Evolutionary conservation across 805 yeast species (phyloP), one percentile per base, ranked within the genome.

Genomic region (Lachancea kluyveri): DNA sequence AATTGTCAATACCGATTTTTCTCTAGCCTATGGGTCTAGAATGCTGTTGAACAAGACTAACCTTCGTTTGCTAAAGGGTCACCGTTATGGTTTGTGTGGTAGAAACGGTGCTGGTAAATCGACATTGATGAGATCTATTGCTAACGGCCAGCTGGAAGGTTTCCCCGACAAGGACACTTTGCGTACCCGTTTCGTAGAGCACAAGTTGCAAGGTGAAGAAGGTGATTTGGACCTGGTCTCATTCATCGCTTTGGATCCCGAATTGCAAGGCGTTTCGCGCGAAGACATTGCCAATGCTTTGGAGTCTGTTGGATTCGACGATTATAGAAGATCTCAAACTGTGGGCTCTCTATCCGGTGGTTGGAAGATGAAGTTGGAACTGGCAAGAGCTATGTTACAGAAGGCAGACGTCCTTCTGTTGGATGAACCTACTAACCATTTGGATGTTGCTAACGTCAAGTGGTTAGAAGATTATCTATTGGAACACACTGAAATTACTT

Each of bases 81-180:
- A 85, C 64, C 76, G 98, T 63, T 90, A 90, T 55, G 98, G 98
- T 68, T 72, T 90, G 40, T 86, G 96, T 70, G 98, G 98, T 57
- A 73, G 96, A 65, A 90, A 90, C 58, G 98, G 98, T 72, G 96
- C 96, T 39, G 98, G 98, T 68, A 90, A 90, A 63, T 87, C 96
- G 9, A 90, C 98, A 10, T 70, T 90, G 51, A 87, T 90, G 97
- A 77, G 97, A 61, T 80, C 97, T 18, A 92, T 90, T 51, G 86
- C 95, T 34, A 85, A 86, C 54, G 97, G 97, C 37, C 95, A 90
- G 65, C 70, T 90, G 43, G 97, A 90, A 65, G 97, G 97, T 4
- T 90, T 92, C 77, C 98, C 98, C 26, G 81, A 84, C 47, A 79
- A 86, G 51, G 74, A 81, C 34, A 80, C 79, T 53, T 67, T 92